Percentiles rank a stretch among this genome's conserved stretches.
These are phyloP conservation scores for Pseudonitzschia multiseries DNA, from an alignment of 108 stramenopile species.

Conservation along the genomic window DNA sequence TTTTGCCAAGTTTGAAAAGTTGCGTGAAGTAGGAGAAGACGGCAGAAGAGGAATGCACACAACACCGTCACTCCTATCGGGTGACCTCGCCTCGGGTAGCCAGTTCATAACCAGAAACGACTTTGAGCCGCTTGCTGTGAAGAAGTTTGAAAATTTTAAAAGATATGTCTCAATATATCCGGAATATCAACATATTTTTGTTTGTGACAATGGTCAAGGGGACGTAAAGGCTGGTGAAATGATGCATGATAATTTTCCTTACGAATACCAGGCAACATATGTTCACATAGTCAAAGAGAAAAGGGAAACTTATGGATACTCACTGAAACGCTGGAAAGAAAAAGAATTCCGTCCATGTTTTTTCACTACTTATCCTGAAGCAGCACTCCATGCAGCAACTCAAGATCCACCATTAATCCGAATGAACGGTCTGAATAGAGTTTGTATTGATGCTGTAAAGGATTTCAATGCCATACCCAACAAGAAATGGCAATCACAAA, in stretches of 20 bases:
- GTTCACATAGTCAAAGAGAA: slow-evolving; percentile 88
- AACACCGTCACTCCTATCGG: slow-evolving; percentile 91
- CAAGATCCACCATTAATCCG: slow-evolving; percentile 76
- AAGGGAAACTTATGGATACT: slow-evolving; percentile 73
- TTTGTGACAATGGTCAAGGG: slow-evolving; percentile 99
- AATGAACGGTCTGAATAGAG: slow-evolving; percentile 67
- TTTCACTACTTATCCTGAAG: slow-evolving; percentile 91
- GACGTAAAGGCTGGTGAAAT: slow-evolving; percentile 96
- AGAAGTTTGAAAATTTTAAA: slow-evolving; percentile 94
- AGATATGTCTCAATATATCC: slow-evolving; percentile 94
- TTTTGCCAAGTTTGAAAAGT: slow-evolving; percentile 92
- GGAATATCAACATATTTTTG: slow-evolving; percentile 94
- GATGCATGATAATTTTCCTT: slow-evolving; percentile 88
- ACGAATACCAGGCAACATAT: slow-evolving; percentile 83
- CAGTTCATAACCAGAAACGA: slow-evolving; percentile 89
- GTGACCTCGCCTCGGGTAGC: slow-evolving; percentile 90
- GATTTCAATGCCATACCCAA: slow-evolving; percentile 71
- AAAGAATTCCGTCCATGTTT: slow-evolving; percentile 84
- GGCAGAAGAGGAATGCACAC: slow-evolving; percentile 91
- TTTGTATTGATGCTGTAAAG: slow-evolving; percentile 79
- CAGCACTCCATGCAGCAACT: slow-evolving; percentile 91
- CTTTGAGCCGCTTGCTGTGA: slow-evolving; percentile 85
- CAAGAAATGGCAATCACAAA: slow-evolving; percentile 75
- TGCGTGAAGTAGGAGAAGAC: slow-evolving; percentile 61
- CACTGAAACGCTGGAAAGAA: slow-evolving; percentile 66